Percentiles rank a stretch among this genome's conserved stretches.
Evolutionary conservation across 2,329 filamentous ascomycete genomes (phyloP).

Genomic region (Harringtonia aguacate): DNA sequence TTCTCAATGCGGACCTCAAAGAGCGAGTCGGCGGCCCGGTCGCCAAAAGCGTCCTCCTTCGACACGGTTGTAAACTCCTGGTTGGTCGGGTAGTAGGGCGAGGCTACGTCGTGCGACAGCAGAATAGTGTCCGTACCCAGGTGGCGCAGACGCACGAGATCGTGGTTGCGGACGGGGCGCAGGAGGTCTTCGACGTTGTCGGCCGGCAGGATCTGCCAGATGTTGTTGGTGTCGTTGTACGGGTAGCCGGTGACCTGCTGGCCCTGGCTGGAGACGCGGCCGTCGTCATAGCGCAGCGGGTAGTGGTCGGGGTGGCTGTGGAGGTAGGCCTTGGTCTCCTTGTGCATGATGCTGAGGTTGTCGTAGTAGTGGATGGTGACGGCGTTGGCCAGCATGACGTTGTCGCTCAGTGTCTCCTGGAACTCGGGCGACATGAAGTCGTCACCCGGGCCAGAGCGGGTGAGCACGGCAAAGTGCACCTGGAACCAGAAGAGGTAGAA

Average conservation of each 20-base stretch:
- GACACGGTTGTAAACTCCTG: conserved; percentile 90
- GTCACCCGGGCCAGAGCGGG: conserved; percentile 82
- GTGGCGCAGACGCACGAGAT: conserved; percentile 78
- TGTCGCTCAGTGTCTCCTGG: conserved; percentile 93
- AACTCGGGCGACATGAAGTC: conserved; percentile 99
- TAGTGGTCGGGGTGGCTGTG: conserved; percentile 88
- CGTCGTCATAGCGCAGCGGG: conserved; percentile 92
- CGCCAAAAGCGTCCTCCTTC: conserved; percentile 58
- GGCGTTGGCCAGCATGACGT: conserved; percentile 80
- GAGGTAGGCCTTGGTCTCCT: conserved; percentile 93
- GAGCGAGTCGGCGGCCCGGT: conserved; percentile 75
- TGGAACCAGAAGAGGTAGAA: conserved; percentile 99
- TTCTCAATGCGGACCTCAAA: conserved; percentile 89
- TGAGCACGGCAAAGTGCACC: conserved; percentile 90
- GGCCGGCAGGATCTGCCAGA: conserved; percentile 83
- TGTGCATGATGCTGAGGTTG: conserved; percentile 78
- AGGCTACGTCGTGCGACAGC: conserved; percentile 92
- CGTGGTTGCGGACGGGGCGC: conserved; percentile 67
- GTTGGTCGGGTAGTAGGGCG: conserved; percentile 92
- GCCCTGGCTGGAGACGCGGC: conserved; percentile 91
- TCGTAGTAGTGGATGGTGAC: conserved; percentile 86
- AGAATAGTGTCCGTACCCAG: conserved; percentile 76
- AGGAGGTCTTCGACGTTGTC: conserved; percentile 45
- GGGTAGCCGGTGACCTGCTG: conserved; percentile 98
- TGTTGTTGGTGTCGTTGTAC: conserved; percentile 97